These are phyloP conservation scores for Xylariaceae sp. DNA, from an alignment of 2,329 filamentous ascomycete genomes.

Conservation along the genomic window DNA sequence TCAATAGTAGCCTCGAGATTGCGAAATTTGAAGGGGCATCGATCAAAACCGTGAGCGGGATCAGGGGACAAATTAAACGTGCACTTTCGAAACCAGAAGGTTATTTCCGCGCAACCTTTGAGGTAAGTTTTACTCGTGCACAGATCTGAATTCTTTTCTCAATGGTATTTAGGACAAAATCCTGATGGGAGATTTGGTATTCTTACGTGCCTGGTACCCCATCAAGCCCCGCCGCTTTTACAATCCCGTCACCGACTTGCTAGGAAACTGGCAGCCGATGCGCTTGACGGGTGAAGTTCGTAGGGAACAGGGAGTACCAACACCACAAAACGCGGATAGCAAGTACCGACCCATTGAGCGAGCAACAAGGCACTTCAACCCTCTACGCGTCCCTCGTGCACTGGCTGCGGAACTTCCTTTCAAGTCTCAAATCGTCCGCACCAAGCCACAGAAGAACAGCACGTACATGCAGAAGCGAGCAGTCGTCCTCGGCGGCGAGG, in stretches of 20 bases:
- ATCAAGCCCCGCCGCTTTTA: constrained; percentile 95
- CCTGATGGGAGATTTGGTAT: constrained; percentile 92
- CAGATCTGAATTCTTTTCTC: too few species aligned
- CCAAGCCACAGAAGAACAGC: constrained; percentile 71
- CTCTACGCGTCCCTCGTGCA: constrained; percentile 70
- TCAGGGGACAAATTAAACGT: constrained; percentile 95
- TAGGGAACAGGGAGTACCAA: constrained; percentile 67
- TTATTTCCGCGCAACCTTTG: constrained; percentile 93
- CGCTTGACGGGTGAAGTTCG: constrained; percentile 90
- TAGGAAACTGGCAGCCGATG: constrained; percentile 87
- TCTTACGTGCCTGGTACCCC: constrained; percentile 94
- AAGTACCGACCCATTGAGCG: constrained; percentile 72
- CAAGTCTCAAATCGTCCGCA: constrained; percentile 83
- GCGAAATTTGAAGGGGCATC: constrained; percentile 97
- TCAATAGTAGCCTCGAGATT: constrained; percentile 85
- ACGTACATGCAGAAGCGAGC: constrained; percentile 96
- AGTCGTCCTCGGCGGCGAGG: constrained; percentile 79
- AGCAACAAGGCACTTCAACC: constrained; percentile 70
- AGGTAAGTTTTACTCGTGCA: too few species aligned
- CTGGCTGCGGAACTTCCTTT: constrained; percentile 83
- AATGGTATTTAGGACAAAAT: too few species aligned
- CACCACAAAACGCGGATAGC: constrained; percentile 78
- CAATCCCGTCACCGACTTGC: constrained; percentile 89
- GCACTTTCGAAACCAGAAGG: constrained; percentile 91
- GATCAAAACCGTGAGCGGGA: constrained; percentile 92